Base-by-base conservation (phyloP, 495 filamentous ascomycete species). In the Bacidia gigantensis region DNA sequence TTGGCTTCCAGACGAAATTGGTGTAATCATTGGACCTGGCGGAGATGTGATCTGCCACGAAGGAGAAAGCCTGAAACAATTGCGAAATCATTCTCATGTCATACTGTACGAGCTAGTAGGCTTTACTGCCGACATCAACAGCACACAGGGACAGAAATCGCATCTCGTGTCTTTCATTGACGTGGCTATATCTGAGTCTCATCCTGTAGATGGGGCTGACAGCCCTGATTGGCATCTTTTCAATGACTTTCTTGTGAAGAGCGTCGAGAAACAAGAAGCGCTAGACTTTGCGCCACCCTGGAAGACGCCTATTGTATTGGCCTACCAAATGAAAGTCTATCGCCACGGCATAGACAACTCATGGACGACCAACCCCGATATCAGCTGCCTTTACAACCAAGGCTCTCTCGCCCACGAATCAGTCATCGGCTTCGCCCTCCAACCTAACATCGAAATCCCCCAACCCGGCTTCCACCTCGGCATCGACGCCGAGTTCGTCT, bases 401-500 rank as follows among this genome's bases (percentile, higher is more conserved):
- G 79, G 72, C 61, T 75, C 11, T 46, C 38, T 39, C 26, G 12
- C 17, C 41, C 25, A 58, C 47, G 61, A 25, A 74, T 67, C 54
- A 73, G 67, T 26, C 32, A 14, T 52, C 32, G 49, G 46, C 20
- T 49, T 56, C 76, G 87, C 64, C 60, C 76, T 96, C 11, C 73
- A 74, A 12, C 72, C 71, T 9, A 64, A 75, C 26, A 67, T 66
- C 0, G 89, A 95, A 64, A 73, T 72, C 5, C 92, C 86, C 5
- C 69, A 71, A 2, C 69, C 75, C 3, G 80, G 82, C 14, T 88
- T 80, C 0, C 81, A 87, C 17, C 78, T 95, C 45, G 93, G 87
- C 3, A 79, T 99, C 12, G 92, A 99, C 62, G 89, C 92, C 0
- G 92, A 99, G 67, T 97, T 97, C 50, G 92, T 99, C 11, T 79